A percentile compares a stretch with the other conserved stretches of the same genome.
Conservation (phyloP, 768 basidiomycete genomes). For the Hydnum rufescens region DNA sequence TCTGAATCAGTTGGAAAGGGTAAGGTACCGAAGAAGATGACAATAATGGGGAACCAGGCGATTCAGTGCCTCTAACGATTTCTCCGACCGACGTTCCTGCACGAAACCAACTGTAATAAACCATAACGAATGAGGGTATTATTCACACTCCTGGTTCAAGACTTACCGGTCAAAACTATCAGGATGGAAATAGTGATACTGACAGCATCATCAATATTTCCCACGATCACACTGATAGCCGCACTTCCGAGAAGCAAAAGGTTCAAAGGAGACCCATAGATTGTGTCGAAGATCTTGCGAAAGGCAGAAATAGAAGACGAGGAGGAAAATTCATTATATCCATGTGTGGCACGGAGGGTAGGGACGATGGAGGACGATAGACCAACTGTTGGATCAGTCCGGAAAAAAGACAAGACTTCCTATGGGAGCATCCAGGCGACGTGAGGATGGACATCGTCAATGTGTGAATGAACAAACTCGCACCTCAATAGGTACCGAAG, state of each 20-base stretch:
- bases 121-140: not conserved
- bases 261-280: constrained; percentile 89
- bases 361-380: constrained; percentile 43
- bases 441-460: not conserved
- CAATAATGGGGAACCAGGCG: constrained; percentile 96
- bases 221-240: constrained; percentile 73
- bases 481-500: too few species aligned
- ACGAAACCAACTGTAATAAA: constrained; percentile 60
- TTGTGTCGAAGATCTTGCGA: constrained; percentile 83
- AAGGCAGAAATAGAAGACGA: constrained; percentile 57
- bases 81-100: constrained; percentile 86
- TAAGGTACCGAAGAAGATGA: constrained; percentile 49
- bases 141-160: not conserved
- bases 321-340: constrained; percentile 91
- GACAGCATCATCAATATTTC: constrained; percentile 87
- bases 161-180: constrained; percentile 79
- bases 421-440: constrained; percentile 15
- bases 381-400: constrained; percentile 41
- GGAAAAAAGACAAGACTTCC: constrained; percentile 58
- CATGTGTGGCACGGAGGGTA: constrained; percentile 42
- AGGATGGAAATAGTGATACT: constrained; percentile 83
- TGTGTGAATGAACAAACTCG: not conserved
- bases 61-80: constrained; percentile 85
- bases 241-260: constrained; percentile 82
- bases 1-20: constrained; percentile 8